phyloP scores from a whole-genome alignment of 139 green algal genomes.

The Closterium sp. region DNA sequence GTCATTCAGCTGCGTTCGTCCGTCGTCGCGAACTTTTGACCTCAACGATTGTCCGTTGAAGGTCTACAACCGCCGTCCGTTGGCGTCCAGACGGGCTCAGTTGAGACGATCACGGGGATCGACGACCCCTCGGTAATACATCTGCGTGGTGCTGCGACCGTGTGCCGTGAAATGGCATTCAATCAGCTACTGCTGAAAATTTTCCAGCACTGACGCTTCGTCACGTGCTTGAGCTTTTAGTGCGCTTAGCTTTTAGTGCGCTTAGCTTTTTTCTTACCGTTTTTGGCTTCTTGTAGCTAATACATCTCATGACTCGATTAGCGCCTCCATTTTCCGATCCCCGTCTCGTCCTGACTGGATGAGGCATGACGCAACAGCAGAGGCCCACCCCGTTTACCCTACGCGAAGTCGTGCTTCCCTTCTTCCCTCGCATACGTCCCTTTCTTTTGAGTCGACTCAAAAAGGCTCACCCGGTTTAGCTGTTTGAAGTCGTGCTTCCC shows the following conservation, averaged over 20 bases:
- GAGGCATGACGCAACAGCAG: neutral
- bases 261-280: no score
- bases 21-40: neutral
- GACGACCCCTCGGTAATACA: neutral
- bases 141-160: neutral
- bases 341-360: neutral
- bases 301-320: no score
- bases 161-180: neutral
- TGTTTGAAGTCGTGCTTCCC: neutral
- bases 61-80: neutral
- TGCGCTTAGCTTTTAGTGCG: no score
- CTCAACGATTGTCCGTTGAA: neutral
- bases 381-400: neutral
- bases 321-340: neutral
- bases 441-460: no score
- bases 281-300: no score
- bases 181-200: neutral
- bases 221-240: neutral
- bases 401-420: neutral
- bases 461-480: neutral
- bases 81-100: neutral
- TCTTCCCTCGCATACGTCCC: neutral
- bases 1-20: no score
- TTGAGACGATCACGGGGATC: neutral
- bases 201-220: neutral